Percentiles rank a stretch among this genome's conserved stretches.
phyloP scores from a whole-genome alignment of 139 green algal genomes.

The Tetraselmis striata region DNA sequence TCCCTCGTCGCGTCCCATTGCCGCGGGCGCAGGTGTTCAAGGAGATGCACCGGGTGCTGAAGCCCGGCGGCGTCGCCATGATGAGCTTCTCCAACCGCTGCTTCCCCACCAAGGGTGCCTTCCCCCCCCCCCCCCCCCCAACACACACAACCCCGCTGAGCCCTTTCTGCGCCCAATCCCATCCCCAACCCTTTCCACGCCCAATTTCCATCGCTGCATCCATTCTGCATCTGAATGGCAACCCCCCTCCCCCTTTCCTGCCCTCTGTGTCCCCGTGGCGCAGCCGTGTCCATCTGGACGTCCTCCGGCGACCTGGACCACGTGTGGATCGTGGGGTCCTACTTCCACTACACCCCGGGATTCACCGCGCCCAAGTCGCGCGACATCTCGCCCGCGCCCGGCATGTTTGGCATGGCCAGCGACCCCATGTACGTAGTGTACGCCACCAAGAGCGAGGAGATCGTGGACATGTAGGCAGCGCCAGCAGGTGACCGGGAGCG shows the following conservation, averaged over 20 bases:
- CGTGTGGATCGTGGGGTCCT: conserved; percentile 76
- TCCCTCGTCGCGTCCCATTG: too few relatives aligned
- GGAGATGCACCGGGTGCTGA: conserved; percentile 79
- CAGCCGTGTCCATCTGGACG: conserved; percentile 51
- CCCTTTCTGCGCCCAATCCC: neutral
- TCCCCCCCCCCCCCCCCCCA: too few relatives aligned
- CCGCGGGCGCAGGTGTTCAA: conserved; percentile 60
- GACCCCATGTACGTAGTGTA: conserved; percentile 73
- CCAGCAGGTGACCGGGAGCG: neutral
- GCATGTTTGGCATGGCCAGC: conserved; percentile 23
- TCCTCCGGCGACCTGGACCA: conserved; percentile 52
- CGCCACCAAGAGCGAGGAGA: neutral
- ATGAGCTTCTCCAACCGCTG: conserved; percentile 87
- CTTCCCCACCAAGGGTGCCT: conserved; percentile 80
- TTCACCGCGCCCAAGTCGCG: conserved; percentile 51
- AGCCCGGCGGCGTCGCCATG: conserved; percentile 65
- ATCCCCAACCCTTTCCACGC: neutral
- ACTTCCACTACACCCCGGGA: conserved; percentile 86
- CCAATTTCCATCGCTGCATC: neutral
- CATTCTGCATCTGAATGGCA: neutral
- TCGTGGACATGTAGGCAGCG: neutral
- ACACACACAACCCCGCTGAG: too few relatives aligned
- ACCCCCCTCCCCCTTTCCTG: too few relatives aligned
- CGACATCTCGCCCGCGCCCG: conserved; percentile 66
- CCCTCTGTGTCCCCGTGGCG: too few relatives aligned